Conservation (phyloP, 768 basidiomycete species). For the Mycena floridula region DNA sequence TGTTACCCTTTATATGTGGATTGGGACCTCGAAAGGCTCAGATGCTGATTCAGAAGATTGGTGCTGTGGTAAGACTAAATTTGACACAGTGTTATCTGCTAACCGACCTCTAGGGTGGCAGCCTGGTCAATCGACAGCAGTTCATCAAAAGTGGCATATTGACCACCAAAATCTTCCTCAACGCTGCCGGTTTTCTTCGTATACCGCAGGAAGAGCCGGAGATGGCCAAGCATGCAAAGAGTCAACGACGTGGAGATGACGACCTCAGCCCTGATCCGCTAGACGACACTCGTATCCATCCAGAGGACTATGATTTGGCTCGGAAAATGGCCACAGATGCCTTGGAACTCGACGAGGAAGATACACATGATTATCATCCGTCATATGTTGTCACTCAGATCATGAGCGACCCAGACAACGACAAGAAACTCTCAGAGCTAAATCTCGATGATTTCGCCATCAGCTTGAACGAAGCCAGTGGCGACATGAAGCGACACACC, state of each 20-base stretch:
- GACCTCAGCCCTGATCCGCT: conserved; percentile 81
- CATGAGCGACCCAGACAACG: conserved; percentile 77
- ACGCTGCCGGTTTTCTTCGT: conserved; percentile 87
- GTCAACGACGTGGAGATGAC: conserved; percentile 49
- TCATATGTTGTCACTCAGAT: conserved; percentile 84
- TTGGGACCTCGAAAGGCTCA: conserved; percentile 94
- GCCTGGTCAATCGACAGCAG: conserved; percentile 79
- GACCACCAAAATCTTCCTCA: conserved; percentile 85
- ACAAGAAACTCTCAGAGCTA: conserved; percentile 79
- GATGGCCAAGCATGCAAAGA: conserved; percentile 48
- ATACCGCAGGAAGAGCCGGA: conserved; percentile 74
- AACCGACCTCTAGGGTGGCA: conserved; percentile 60
- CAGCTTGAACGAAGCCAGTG: conserved; percentile 79
- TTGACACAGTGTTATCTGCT: conserved; percentile 2
- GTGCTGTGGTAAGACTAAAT: conserved; percentile 50
- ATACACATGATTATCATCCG: conserved; percentile 86
- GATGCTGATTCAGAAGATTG: conserved; percentile 75
- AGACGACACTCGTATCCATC: conserved; percentile 93
- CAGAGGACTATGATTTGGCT: conserved; percentile 95
- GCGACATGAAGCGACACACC: conserved; percentile 84
- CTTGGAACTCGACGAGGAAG: conserved; percentile 95
- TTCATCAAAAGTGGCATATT: conserved; percentile 78
- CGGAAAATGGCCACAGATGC: conserved; percentile 98
- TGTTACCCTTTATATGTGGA: conserved; percentile 88
- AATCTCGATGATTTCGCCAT: conserved; percentile 95